Evolutionary conservation across 768 basidiomycete genomes (phyloP).

Genomic region (Agaricus bisporus): DNA sequence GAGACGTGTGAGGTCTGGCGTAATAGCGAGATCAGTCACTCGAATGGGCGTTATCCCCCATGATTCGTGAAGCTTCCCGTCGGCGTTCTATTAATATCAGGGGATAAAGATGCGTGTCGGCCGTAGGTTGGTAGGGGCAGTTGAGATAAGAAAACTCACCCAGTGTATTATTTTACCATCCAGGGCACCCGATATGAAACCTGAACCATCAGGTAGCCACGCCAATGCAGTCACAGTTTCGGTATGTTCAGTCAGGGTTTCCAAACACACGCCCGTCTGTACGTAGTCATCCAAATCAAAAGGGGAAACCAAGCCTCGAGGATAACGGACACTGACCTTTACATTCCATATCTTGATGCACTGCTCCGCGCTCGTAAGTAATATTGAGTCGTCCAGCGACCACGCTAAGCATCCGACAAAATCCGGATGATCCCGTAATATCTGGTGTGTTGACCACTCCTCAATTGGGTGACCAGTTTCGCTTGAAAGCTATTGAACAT

Average conservation of each 20-base stretch:
- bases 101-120: conserved; percentile 9
- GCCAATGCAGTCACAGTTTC: conserved; percentile 83
- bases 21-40: conserved; percentile 80
- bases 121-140: background rate
- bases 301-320: background rate
- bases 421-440: conserved; percentile 72
- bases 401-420: conserved; percentile 81
- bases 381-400: conserved; percentile 82
- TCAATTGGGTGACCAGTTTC: conserved; percentile 31
- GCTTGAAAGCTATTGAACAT: conserved; percentile 33
- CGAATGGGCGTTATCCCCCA: conserved; percentile 74
- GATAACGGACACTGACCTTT: conserved; percentile 48
- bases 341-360: conserved; percentile 87
- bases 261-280: conserved; percentile 71
- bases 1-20: conserved; percentile 78
- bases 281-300: conserved; percentile 10
- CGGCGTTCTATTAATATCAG: conserved; percentile 48
- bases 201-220: conserved; percentile 85
- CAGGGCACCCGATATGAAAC: conserved; percentile 85
- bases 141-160: conserved; percentile 41
- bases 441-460: conserved; percentile 54
- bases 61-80: conserved; percentile 64
- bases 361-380: conserved; percentile 81
- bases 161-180: conserved; percentile 81
- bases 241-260: conserved; percentile 61